Evolutionary conservation across 192 early-diverging fungal species (phyloP), one percentile per base, ranked within the genome.

Genomic region (Coemansia sp.): DNA sequence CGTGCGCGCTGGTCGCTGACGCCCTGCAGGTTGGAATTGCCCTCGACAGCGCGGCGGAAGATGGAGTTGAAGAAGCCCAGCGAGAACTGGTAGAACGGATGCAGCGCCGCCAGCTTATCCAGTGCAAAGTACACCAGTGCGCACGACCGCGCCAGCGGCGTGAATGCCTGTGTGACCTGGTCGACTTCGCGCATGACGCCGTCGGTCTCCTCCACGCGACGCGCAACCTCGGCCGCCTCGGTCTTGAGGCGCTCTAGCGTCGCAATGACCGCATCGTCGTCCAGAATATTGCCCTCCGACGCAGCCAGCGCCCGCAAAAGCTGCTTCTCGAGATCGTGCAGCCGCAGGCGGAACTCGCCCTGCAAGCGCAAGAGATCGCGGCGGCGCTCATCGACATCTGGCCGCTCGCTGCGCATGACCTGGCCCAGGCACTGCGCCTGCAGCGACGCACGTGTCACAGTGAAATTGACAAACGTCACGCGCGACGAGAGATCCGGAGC

Each of bases 391-490:
- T 98, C 97, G 4, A 92, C 90, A 65, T 99, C 97, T 1, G 97
- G 92, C 31, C 96, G 71, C 76, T 97, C 94, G 32, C 84, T 84
- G 48, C 91, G 91, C 60, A 99, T 82, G 3, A 96, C 92, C 70
- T 91, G 85, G 56, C 92, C 86, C 65, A 99, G 74, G 72, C 97
- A 97, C 77, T 99, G 97, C 50, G 87, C 91, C 68, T 97, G 94
- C 46, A 99, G 75, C 72, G 90, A 92, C 29, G 86, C 84, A 19
- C 92, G 84, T 12, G 97, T 99, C 13, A 98, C 89, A 1, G 96
- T 94, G 57, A 98, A 99, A 83, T 98, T 99, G 35, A 99, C 93
- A 76, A 99, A 95, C 2, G 97, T 98, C 3, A 98, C 94, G 32
- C 97, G 87, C 55, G 84, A 87, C 78, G 87, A 94, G 13, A 99